Percentiles rank a stretch among this genome's conserved stretches.
These are phyloP conservation scores for Plasmodium vivax DNA, from an alignment of 169 alveolate genomes.

Conservation along the genomic window DNA sequence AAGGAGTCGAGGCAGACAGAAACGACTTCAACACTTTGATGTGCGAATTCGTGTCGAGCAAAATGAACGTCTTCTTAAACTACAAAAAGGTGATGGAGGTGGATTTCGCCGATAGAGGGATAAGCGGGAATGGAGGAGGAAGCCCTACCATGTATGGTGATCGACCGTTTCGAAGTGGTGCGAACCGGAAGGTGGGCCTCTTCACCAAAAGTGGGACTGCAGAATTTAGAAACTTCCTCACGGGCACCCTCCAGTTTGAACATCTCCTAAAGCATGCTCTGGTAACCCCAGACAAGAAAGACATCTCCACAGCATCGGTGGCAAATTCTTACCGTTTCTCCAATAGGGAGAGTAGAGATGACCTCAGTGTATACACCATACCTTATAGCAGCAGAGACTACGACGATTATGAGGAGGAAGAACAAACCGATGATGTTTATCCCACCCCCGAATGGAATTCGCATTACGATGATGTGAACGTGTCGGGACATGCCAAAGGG, in stretches of 20 bases:
- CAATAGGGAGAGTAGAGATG: slow-evolving; percentile 28
- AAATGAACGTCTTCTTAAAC: slow-evolving; percentile 56
- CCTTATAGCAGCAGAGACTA: slow-evolving; percentile 43
- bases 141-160: neutral
- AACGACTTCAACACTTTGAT: slow-evolving; percentile 15
- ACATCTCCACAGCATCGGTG: slow-evolving; percentile 10
- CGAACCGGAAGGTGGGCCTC: slow-evolving; percentile 10
- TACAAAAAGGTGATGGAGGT: slow-evolving; percentile 52
- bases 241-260: slow-evolving; percentile 41
- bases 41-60: neutral
- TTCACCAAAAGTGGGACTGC: slow-evolving; percentile 48
- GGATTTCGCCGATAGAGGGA: neutral
- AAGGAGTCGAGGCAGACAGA: slow-evolving; percentile 6
- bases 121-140: neutral
- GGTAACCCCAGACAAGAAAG: neutral
- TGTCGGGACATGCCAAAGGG: neutral
- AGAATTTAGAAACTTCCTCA: slow-evolving; percentile 50
- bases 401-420: neutral
- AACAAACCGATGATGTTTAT: slow-evolving; percentile 22
- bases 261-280: slow-evolving; percentile 9
- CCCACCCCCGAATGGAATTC: slow-evolving; percentile 68
- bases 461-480: slow-evolving; percentile 2
- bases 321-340: slow-evolving; percentile 46
- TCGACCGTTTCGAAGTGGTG: no score
- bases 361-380: slow-evolving; percentile 49